Conservation (phyloP, 116 monocot genomes). For the Phalaenopsis hybrid region DNA sequence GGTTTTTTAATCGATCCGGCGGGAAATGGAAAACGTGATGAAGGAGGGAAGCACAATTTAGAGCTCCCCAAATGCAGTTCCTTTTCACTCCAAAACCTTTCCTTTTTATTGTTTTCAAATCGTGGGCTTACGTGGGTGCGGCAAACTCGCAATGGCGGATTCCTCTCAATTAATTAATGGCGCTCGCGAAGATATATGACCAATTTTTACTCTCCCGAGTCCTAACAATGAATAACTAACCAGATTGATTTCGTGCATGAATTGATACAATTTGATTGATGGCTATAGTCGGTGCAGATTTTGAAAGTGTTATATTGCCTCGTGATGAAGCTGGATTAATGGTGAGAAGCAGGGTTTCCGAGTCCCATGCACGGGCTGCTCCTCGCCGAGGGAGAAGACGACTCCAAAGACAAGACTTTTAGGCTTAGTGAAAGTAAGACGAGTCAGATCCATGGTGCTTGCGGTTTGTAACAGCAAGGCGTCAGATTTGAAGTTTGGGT, state of each 20-base stretch:
- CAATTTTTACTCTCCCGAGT: neutral
- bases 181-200: neutral
- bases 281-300: neutral
- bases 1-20: slow-evolving; percentile 9
- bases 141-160: neutral
- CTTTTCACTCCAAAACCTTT: neutral
- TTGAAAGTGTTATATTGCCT: too few species aligned
- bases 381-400: slow-evolving; percentile 2
- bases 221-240: neutral
- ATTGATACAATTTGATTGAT: neutral
- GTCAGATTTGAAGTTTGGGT: neutral
- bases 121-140: neutral
- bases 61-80: neutral
- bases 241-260: too few species aligned
- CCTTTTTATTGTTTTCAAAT: neutral
- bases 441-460: neutral
- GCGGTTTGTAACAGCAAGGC: neutral
- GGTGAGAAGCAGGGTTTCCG: neutral
- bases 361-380: neutral
- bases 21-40: slow-evolving; percentile 5
- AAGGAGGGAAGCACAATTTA: slow-evolving; percentile 6
- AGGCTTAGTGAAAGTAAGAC: neutral
- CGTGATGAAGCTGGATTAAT: neutral
- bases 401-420: neutral
- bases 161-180: neutral